Conservation (phyloP, 1,284 basidiomycete genomes). For the Puccinia triticina region DNA sequence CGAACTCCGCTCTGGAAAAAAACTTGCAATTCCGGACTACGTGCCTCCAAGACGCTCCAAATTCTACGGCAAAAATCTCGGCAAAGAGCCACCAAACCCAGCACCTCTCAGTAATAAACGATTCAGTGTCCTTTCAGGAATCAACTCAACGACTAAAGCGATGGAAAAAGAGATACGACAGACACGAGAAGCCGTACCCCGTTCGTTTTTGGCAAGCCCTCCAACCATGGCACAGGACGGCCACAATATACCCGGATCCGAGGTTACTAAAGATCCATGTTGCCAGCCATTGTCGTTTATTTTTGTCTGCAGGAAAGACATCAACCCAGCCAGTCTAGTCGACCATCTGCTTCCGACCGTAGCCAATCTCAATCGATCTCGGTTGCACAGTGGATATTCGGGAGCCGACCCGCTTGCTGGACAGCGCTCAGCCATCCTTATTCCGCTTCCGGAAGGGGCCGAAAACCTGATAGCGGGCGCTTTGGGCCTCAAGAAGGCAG, state of each 20-base stretch:
- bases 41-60: neutral
- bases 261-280: neutral
- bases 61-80: neutral
- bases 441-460: slow-evolving; percentile 32
- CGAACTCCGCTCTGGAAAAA: slow-evolving; percentile 12
- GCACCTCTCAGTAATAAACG: neutral
- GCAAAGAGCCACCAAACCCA: neutral
- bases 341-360: slow-evolving; percentile 45
- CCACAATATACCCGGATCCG: neutral
- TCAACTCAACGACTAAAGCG: slow-evolving; percentile 37
- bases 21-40: slow-evolving; percentile 3
- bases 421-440: neutral
- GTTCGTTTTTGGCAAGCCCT: neutral
- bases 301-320: slow-evolving; percentile 44
- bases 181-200: neutral
- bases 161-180: slow-evolving; percentile 39
- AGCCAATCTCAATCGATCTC: slow-evolving; percentile 29
- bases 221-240: neutral
- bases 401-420: neutral
- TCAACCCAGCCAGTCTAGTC: slow-evolving; percentile 40
- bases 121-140: slow-evolving; percentile 21
- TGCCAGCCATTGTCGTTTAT: neutral
- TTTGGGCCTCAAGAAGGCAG: slow-evolving; percentile 39
- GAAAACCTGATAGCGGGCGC: slow-evolving; percentile 8
- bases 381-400: neutral